Conservation (phyloP, 2,329 filamentous ascomycete genomes). For the Ophioceras dolichostomum region DNA sequence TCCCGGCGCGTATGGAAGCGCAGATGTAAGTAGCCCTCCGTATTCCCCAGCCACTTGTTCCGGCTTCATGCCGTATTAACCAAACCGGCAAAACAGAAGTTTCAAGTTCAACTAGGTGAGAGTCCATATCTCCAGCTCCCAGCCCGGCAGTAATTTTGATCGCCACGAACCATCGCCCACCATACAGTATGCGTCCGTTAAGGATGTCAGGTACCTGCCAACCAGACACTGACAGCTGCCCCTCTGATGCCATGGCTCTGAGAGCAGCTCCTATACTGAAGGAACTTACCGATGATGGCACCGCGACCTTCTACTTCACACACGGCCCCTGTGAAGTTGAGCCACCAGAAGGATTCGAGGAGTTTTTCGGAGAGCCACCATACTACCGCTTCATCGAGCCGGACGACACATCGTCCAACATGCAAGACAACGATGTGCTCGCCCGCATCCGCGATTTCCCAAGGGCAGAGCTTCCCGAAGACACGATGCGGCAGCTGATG, state of each 20-base stretch:
- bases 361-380: constrained; percentile 43
- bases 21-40: constrained; percentile 27
- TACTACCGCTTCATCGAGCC: constrained; percentile 44
- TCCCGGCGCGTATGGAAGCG: constrained; percentile 45
- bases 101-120: constrained; percentile 39
- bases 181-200: too few relatives aligned
- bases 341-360: constrained; percentile 40
- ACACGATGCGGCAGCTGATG: constrained; percentile 39
- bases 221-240: background rate
- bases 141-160: background rate
- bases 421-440: constrained; percentile 30
- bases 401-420: constrained; percentile 28
- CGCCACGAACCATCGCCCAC: too few relatives aligned
- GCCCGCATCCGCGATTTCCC: constrained; percentile 42
- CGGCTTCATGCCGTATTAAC: constrained; percentile 7
- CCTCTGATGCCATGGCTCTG: background rate
- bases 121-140: background rate
- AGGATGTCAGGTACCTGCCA: background rate
- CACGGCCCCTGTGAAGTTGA: constrained; percentile 35
- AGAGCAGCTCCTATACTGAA: constrained; percentile 32
- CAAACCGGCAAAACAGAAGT: constrained; percentile 30
- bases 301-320: constrained; percentile 37
- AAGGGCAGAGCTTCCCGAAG: constrained; percentile 36
- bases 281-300: constrained; percentile 30
- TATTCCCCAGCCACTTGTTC: constrained; percentile 5